phyloP scores from a whole-genome alignment of 2,329 filamentous ascomycete genomes.

The Sporothrix euskadiensis region DNA sequence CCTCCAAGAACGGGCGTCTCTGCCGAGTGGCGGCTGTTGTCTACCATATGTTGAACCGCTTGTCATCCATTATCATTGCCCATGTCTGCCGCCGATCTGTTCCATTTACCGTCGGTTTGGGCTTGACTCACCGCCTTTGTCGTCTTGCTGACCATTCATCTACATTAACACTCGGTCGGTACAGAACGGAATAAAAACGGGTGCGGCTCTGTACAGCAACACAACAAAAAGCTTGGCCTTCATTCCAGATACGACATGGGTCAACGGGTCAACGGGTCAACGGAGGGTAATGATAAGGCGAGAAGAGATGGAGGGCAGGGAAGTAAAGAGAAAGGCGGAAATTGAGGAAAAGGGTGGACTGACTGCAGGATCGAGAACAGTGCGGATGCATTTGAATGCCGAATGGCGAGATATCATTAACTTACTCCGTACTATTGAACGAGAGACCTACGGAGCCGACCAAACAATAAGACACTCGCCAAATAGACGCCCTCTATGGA shows the following conservation, averaged over 20 bases:
- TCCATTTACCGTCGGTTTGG: not conserved
- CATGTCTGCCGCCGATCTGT: not conserved
- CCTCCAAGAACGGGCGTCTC: not conserved
- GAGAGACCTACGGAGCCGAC: not conserved
- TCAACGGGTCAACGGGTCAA: not conserved
- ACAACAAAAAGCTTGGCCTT: not conserved
- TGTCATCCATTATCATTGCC: not conserved
- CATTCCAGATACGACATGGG: conserved; percentile 10
- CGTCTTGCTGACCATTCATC: not conserved
- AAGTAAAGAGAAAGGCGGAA: not conserved
- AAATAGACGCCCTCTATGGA: not conserved
- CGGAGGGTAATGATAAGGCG: not conserved
- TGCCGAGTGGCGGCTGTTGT: not conserved
- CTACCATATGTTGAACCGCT: not conserved
- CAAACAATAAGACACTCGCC: not conserved
- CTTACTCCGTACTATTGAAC: not conserved
- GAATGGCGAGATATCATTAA: not conserved
- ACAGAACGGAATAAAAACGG: not conserved
- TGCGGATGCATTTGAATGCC: not conserved
- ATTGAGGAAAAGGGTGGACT: not conserved
- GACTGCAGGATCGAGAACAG: not conserved
- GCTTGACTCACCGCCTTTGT: not conserved
- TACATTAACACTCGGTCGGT: not conserved
- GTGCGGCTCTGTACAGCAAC: not conserved
- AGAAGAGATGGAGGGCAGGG: not conserved